Conservation (phyloP, 306 rosid genomes). For the Prunus padus region DNA sequence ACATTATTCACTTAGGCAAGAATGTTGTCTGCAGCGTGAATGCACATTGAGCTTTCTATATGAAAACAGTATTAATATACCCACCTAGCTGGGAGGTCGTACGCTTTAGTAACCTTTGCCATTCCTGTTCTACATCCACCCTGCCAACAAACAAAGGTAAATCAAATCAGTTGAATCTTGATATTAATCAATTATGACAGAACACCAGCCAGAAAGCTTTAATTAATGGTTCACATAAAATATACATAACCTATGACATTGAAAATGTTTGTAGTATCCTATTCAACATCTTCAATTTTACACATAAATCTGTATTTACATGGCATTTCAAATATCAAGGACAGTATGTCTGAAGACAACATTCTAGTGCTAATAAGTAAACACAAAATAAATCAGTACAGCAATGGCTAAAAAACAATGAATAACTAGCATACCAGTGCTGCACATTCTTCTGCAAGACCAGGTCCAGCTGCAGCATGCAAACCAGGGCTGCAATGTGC, state of each 20-base stretch:
- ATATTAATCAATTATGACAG: slow-evolving; percentile 24
- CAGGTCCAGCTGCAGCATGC: slow-evolving; percentile 99
- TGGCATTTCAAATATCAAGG: neutral
- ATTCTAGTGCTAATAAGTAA: slow-evolving; percentile 1
- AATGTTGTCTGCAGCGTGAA: neutral
- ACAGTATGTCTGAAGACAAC: slow-evolving; percentile 14
- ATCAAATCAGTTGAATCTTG: slow-evolving; percentile 23
- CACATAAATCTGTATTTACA: neutral
- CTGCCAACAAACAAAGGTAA: slow-evolving; percentile 47
- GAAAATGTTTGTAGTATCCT: neutral
- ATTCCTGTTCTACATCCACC: slow-evolving; percentile 99
- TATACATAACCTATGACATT: neutral
- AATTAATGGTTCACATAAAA: no score
- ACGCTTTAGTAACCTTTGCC: slow-evolving; percentile 92
- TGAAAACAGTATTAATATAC: slow-evolving; percentile 18
- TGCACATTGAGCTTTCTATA: slow-evolving; percentile 10
- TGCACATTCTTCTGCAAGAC: slow-evolving; percentile 94
- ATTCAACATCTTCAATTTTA: neutral
- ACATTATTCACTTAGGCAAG: neutral
- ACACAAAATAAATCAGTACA: slow-evolving; percentile 6
- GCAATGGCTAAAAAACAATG: slow-evolving; percentile 10
- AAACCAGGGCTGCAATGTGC: slow-evolving; percentile 92
- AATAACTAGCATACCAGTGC: slow-evolving; percentile 54
- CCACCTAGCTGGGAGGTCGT: slow-evolving; percentile 97
- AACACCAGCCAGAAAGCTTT: neutral